Evolutionary conservation across 139 green algal species (phyloP).

Genomic region (Coccomyxa sp.): DNA sequence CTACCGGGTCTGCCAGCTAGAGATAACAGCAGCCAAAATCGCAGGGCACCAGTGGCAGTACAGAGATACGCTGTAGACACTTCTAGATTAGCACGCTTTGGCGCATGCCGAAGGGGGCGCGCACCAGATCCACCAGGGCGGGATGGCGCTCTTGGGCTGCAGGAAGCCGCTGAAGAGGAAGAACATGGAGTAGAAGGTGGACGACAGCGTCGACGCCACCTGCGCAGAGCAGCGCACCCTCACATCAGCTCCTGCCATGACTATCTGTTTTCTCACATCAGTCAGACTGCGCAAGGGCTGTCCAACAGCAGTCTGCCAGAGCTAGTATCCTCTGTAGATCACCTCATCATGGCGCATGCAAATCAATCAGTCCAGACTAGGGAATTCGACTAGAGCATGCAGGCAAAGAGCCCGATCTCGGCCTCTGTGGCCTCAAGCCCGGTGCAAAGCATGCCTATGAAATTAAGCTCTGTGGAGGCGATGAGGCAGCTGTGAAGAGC

Average conservation of each 20-base stretch:
- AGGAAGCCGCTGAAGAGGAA: neutral
- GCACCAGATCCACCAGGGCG: neutral
- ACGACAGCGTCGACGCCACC: constrained; percentile 12
- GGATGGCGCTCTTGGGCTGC: neutral
- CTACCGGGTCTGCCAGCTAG: neutral
- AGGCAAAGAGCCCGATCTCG: too few species aligned
- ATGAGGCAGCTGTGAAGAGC: neutral
- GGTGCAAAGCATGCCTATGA: neutral
- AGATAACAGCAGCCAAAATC: neutral
- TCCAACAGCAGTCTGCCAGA: neutral
- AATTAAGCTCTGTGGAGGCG: neutral
- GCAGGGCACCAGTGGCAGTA: neutral
- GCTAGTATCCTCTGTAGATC: neutral
- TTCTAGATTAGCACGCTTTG: too few species aligned
- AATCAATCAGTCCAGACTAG: too few species aligned
- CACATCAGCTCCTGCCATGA: too few species aligned
- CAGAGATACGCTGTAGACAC: too few species aligned
- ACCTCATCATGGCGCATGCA: too few species aligned
- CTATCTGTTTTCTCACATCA: too few species aligned
- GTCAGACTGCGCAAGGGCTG: neutral
- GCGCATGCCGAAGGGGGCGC: neutral
- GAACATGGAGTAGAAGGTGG: constrained; percentile 11
- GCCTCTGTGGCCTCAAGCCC: too few species aligned
- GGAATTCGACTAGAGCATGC: too few species aligned
- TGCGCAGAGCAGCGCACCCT: too few species aligned